phyloP scores from a whole-genome alignment of 176 grass and related monocot genomes.

The Oryza glumipatula region DNA sequence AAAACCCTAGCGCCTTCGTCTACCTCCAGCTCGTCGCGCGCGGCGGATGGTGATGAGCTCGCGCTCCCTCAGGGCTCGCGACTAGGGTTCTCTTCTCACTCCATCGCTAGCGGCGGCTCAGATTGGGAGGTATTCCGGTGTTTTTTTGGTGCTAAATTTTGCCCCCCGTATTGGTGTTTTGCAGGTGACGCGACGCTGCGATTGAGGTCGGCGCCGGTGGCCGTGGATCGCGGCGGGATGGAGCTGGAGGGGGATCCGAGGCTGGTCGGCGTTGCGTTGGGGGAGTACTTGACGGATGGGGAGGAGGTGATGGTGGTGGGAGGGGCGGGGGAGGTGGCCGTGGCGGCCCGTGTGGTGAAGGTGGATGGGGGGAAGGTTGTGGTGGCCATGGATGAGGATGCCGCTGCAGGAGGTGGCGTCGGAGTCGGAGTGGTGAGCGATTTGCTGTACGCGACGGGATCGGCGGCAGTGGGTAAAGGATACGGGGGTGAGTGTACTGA shows the following conservation, averaged over 20 bases:
- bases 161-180: background rate
- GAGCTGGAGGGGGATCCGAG: background rate
- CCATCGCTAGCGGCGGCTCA: background rate
- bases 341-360: background rate
- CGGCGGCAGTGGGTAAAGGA: background rate
- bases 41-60: background rate
- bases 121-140: conserved; percentile 10
- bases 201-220: conserved; percentile 14
- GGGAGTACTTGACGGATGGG: background rate
- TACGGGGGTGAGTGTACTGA: background rate
- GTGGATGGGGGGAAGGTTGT: background rate
- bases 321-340: background rate
- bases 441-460: background rate
- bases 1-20: conserved; percentile 32
- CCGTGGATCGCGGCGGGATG: background rate
- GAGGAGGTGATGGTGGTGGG: conserved; percentile 12
- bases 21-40: background rate
- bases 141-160: background rate
- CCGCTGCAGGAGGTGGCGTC: background rate
- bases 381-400: background rate
- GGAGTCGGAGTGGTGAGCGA: background rate
- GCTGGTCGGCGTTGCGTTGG: background rate
- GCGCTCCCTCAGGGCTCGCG: background rate
- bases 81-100: background rate
- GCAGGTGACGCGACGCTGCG: conserved; percentile 1